These are phyloP conservation scores for Stachybotrys elegans DNA, from an alignment of 2,329 filamentous ascomycete species.

Conservation along the genomic window DNA sequence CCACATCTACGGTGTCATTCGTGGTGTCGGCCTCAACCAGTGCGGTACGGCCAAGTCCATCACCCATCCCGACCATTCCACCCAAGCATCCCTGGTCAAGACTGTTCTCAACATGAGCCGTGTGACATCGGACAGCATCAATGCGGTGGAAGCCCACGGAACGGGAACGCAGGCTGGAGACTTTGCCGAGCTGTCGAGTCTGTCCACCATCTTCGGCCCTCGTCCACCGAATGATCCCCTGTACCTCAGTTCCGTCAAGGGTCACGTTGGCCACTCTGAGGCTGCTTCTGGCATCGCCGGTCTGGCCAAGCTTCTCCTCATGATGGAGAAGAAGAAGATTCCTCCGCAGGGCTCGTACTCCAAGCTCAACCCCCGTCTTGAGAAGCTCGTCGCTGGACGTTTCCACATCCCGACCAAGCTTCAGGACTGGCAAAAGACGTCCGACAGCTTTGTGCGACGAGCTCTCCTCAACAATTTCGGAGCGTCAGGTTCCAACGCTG, in stretches of 20 bases:
- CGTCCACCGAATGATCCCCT: conserved; percentile 40
- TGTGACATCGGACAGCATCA: conserved; percentile 2
- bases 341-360: conserved; percentile 16
- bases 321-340: conserved; percentile 15
- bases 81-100: conserved; percentile 34
- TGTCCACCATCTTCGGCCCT: not conserved
- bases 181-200: conserved; percentile 61
- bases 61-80: conserved; percentile 12
- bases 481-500: conserved; percentile 20
- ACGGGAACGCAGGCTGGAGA: conserved; percentile 84
- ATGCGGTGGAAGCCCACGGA: conserved; percentile 78
- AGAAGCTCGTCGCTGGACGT: not conserved
- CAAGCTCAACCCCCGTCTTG: conserved; percentile 20
- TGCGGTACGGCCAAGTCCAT: conserved; percentile 31
- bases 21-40: conserved; percentile 30
- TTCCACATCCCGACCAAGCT: conserved; percentile 1
- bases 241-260: conserved; percentile 21
- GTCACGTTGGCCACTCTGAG: conserved; percentile 18
- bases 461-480: conserved; percentile 30
- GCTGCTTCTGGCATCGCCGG: conserved; percentile 19
- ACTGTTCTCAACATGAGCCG: conserved; percentile 1
- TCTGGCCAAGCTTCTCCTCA: conserved; percentile 18
- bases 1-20: conserved; percentile 31
- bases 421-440: conserved; percentile 2
- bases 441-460: conserved; percentile 7